A percentile compares a stretch with the other conserved stretches of the same genome.
These are phyloP conservation scores for Protomyces gravidus DNA, from an alignment of 1,139 yeast genomes.

Conservation along the genomic window DNA sequence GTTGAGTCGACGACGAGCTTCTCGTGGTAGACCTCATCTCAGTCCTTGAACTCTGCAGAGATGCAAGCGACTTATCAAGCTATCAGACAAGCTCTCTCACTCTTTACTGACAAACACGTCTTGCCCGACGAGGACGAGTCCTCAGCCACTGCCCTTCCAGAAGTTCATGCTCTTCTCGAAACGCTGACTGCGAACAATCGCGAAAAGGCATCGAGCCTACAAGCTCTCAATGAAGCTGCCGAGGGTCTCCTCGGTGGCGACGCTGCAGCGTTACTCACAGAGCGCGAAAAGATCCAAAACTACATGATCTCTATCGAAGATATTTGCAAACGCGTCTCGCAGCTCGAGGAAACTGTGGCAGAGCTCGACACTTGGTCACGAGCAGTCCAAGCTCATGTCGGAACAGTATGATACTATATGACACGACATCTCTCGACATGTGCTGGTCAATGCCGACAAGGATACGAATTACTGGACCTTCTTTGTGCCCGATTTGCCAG, in stretches of 20 bases:
- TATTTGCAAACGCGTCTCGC: not conserved
- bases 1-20: too few relatives aligned
- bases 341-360: not conserved
- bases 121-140: not conserved
- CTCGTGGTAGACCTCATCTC: too few relatives aligned
- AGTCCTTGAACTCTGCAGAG: too few relatives aligned
- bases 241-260: not conserved
- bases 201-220: not conserved
- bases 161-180: not conserved
- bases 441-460: too few relatives aligned
- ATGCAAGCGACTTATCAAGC: not conserved
- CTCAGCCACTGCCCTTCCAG: not conserved
- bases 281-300: not conserved
- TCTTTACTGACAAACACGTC: not conserved
- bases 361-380: not conserved
- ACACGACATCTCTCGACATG: too few relatives aligned
- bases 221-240: not conserved
- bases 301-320: not conserved
- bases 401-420: not conserved
- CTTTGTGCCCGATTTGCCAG: not conserved
- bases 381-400: not conserved
- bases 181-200: not conserved
- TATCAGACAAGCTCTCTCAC: not conserved
- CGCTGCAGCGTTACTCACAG: not conserved
- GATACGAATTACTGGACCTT: constrained; percentile 2